Conservation (phyloP, 805 yeast species). For the Wickerhamia fluorescens region DNA sequence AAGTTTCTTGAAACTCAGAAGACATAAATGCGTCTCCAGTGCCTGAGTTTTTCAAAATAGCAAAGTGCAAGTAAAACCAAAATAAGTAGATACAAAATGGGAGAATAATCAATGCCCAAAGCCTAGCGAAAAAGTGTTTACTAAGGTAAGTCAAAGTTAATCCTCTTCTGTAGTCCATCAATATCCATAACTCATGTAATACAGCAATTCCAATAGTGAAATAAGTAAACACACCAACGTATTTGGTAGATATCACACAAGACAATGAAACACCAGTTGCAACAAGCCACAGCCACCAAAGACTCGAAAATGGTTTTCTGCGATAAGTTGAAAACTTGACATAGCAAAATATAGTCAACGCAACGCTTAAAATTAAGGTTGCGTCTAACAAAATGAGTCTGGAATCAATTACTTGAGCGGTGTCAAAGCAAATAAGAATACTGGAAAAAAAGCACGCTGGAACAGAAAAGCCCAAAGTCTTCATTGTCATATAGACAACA, state of each 20-base stretch:
- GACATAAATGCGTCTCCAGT: conserved; percentile 96
- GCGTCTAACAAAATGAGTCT: conserved; percentile 90
- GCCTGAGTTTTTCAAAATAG: conserved; percentile 76
- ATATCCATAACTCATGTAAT: conserved; percentile 76
- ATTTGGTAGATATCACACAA: conserved; percentile 90
- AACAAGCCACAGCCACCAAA: conserved; percentile 87
- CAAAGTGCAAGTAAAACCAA: conserved; percentile 92
- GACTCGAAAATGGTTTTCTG: conserved; percentile 50
- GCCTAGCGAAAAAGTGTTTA: conserved; percentile 71
- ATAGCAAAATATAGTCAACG: conserved; percentile 70
- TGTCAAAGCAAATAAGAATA: conserved; percentile 71
- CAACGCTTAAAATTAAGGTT: conserved; percentile 76
- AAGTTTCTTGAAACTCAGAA: conserved; percentile 88
- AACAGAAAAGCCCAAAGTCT: conserved; percentile 75
- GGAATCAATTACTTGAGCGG: conserved; percentile 86
- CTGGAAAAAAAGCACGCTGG: conserved; percentile 76
- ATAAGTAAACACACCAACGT: conserved; percentile 92
- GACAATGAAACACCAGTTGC: conserved; percentile 83
- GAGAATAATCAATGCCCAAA: conserved; percentile 60
- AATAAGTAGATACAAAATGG: conserved; percentile 78
- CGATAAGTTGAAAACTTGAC: conserved; percentile 70
- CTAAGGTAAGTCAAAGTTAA: conserved; percentile 48
- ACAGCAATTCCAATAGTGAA: conserved; percentile 85
- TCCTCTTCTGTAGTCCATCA: conserved; percentile 67
- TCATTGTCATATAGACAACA: conserved; percentile 73